A percentile compares a stretch with the other conserved stretches of the same genome.
phyloP scores from a whole-genome alignment of 2,329 filamentous ascomycete genomes.

The Pezicula carpinea region DNA sequence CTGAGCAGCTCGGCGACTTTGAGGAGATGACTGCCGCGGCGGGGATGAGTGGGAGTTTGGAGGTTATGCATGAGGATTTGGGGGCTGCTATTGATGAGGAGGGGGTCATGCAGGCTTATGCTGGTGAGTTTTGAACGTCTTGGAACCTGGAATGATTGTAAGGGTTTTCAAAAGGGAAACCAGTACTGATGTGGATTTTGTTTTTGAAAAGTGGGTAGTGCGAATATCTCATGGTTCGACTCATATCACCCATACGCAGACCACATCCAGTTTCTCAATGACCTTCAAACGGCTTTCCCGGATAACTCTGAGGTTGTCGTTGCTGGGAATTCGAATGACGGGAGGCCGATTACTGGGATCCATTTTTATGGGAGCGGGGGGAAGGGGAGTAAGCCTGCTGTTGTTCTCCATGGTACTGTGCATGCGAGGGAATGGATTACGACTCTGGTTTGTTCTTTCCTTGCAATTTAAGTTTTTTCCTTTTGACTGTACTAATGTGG shows the following conservation, averaged over 20 bases:
- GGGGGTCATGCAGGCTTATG: slow-evolving; percentile 13
- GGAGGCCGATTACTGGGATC: slow-evolving; percentile 39
- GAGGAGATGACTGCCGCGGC: slow-evolving; percentile 29
- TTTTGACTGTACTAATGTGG: neutral
- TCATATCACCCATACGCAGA: slow-evolving; percentile 49
- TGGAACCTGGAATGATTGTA: slow-evolving; percentile 1
- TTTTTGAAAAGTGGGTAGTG: slow-evolving; percentile 15
- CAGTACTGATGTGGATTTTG: slow-evolving; percentile 8
- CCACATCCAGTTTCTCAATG: slow-evolving; percentile 43
- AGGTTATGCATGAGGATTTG: slow-evolving; percentile 38
- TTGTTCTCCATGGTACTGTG: slow-evolving; percentile 53
- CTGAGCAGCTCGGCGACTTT: slow-evolving; percentile 33
- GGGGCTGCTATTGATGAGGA: slow-evolving; percentile 38
- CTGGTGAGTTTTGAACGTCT: slow-evolving; percentile 2
- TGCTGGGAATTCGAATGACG: slow-evolving; percentile 42
- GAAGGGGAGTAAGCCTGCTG: slow-evolving; percentile 42
- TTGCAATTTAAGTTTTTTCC: neutral
- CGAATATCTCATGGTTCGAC: slow-evolving; percentile 43
- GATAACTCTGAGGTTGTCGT: slow-evolving; percentile 44
- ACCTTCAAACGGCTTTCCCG: slow-evolving; percentile 41
- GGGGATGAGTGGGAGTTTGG: slow-evolving; percentile 11
- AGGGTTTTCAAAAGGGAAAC: too few species aligned
- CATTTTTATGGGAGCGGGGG: slow-evolving; percentile 47
- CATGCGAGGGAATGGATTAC: slow-evolving; percentile 59
- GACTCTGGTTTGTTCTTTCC: slow-evolving; percentile 36